A percentile compares a stretch with the other conserved stretches of the same genome.
phyloP scores from a whole-genome alignment of 2,329 filamentous ascomycete species.

The Aspergillus niger region DNA sequence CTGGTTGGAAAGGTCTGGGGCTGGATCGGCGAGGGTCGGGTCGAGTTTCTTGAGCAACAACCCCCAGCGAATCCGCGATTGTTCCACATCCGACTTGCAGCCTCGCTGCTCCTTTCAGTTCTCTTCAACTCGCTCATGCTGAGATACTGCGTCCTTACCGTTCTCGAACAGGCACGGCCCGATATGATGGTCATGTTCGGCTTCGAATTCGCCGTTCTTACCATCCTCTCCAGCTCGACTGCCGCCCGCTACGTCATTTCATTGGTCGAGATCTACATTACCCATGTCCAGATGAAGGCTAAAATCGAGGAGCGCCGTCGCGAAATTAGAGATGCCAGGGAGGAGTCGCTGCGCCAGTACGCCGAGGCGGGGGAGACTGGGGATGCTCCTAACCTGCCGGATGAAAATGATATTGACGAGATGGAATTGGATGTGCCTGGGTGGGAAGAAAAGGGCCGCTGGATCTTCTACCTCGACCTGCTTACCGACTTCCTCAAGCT shows the following conservation, averaged over 20 bases:
- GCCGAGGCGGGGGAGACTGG: slow-evolving; percentile 40
- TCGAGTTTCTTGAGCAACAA: slow-evolving; percentile 94
- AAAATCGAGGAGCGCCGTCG: slow-evolving; percentile 68
- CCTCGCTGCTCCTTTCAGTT: slow-evolving; percentile 77
- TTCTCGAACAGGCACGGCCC: slow-evolving; percentile 83
- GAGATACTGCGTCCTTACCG: slow-evolving; percentile 76
- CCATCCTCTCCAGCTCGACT: slow-evolving; percentile 78
- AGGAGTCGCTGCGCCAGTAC: slow-evolving; percentile 48
- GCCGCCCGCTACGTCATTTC: slow-evolving; percentile 76
- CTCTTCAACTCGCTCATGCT: slow-evolving; percentile 79
- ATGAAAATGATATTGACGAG: slow-evolving; percentile 79
- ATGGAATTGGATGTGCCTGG: slow-evolving; percentile 93
- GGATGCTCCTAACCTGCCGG: slow-evolving; percentile 52
- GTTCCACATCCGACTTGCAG: slow-evolving; percentile 79
- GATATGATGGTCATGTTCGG: slow-evolving; percentile 99
- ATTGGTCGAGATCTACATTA: slow-evolving; percentile 73
- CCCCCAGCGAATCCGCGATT: slow-evolving; percentile 83
- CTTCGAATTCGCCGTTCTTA: slow-evolving; percentile 91
- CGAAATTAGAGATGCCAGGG: slow-evolving; percentile 62
- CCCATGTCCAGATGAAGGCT: slow-evolving; percentile 70
- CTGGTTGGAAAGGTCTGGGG: slow-evolving; percentile 96
- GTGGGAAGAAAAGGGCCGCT: slow-evolving; percentile 95
- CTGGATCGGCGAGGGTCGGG: slow-evolving; percentile 94
- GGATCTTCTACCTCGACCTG: slow-evolving; percentile 85
- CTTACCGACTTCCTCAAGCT: slow-evolving; percentile 88